A percentile compares a stretch with the other conserved stretches of the same genome.
Evolutionary conservation across 2,329 filamentous ascomycete genomes (phyloP).

Genomic region (Pseudogymnoascus sp.): DNA sequence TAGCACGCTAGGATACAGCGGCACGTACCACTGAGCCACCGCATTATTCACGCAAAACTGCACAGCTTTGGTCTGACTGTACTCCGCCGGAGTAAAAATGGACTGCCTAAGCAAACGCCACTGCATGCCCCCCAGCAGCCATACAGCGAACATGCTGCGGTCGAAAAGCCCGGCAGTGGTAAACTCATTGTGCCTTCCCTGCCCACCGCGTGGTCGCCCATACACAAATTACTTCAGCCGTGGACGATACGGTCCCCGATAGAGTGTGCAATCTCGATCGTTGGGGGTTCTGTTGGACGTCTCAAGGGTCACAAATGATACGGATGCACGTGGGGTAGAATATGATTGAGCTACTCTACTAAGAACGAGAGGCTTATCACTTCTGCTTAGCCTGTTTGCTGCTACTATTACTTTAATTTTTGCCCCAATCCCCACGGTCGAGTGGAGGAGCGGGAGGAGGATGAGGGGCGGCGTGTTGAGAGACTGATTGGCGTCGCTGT

Average conservation of each 20-base stretch:
- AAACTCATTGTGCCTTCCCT: neutral
- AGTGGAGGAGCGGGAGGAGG: neutral
- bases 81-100: neutral
- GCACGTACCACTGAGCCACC: neutral
- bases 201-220: neutral
- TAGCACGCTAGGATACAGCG: neutral
- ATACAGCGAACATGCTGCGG: neutral
- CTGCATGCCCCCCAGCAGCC: neutral
- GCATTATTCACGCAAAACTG: neutral
- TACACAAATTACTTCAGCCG: neutral
- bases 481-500: neutral
- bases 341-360: neutral
- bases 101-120: neutral
- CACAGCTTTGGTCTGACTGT: neutral
- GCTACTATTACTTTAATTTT: neutral
- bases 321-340: neutral
- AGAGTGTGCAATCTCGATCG: slow-evolving; percentile 1
- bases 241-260: neutral
- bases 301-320: neutral
- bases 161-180: neutral
- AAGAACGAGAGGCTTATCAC: neutral
- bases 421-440: neutral
- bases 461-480: neutral
- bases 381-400: neutral
- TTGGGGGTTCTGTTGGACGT: neutral